phyloP scores from a whole-genome alignment of 2,329 filamentous ascomycete genomes.

The Paraconiothyrium sp. region DNA sequence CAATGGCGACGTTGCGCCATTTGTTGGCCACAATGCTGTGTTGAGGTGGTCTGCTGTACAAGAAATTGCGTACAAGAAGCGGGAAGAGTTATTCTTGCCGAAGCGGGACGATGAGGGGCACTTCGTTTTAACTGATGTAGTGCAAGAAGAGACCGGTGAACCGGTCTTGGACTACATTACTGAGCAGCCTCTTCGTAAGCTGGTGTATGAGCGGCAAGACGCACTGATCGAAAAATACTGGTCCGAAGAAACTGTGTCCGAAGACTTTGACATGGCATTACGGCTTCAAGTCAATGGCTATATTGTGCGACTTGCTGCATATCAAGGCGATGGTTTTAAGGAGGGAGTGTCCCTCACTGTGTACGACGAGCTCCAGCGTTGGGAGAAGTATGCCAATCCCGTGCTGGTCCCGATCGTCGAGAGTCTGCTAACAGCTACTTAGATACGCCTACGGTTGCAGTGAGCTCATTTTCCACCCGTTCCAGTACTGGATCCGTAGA shows the following conservation, averaged over 20 bases:
- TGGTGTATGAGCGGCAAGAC: neutral
- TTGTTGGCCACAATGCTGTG: conserved; percentile 81
- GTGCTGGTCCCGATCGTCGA: neutral
- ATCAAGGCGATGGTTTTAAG: conserved; percentile 75
- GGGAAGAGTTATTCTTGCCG: conserved; percentile 48
- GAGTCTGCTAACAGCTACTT: conserved; percentile 16
- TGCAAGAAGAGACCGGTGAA: neutral
- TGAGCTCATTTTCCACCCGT: conserved; percentile 74
- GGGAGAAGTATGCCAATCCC: conserved; percentile 65
- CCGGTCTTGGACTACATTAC: neutral
- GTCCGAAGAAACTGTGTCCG: conserved; percentile 79
- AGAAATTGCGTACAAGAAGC: conserved; percentile 56
- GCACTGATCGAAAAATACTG: conserved; percentile 60
- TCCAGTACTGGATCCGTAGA: conserved; percentile 68
- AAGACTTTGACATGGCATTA: conserved; percentile 80
- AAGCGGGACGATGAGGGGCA: conserved; percentile 58
- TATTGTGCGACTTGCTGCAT: conserved; percentile 73
- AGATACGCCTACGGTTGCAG: conserved; percentile 73
- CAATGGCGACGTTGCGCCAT: conserved; percentile 76
- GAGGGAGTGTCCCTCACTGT: conserved; percentile 78
- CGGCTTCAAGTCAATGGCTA: conserved; percentile 75
- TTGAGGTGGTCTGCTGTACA: conserved; percentile 74
- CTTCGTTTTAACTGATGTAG: neutral
- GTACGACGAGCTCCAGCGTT: conserved; percentile 75
- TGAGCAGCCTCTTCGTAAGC: neutral